phyloP scores from a whole-genome alignment of 2,329 filamentous ascomycete genomes.

The Calycina herbarum region DNA sequence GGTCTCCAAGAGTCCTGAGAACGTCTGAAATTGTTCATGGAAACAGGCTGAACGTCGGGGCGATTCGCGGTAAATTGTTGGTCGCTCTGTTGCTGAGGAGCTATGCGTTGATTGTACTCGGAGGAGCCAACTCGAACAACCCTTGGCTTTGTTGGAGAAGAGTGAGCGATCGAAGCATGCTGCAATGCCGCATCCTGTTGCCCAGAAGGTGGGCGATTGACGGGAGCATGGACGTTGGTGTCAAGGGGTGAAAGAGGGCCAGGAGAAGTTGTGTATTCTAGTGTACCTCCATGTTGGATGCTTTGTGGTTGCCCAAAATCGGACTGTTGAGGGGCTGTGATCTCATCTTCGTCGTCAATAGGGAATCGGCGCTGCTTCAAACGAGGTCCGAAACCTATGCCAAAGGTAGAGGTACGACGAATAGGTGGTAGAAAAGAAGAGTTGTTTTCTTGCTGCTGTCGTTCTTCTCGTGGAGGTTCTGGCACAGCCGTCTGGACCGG shows the following conservation, averaged over 20 bases:
- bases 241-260: not conserved
- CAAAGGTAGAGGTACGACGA: constrained; percentile 57
- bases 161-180: constrained; percentile 6
- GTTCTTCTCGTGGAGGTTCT: constrained; percentile 7
- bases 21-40: constrained; percentile 10
- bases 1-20: constrained; percentile 31
- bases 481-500: not conserved
- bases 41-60: not conserved
- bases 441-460: constrained; percentile 16
- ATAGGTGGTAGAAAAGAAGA: constrained; percentile 57
- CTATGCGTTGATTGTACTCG: constrained; percentile 13
- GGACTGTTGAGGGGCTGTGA: not conserved
- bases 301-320: not conserved
- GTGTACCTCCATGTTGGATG: not conserved
- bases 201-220: not conserved
- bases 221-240: not conserved
- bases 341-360: constrained; percentile 29
- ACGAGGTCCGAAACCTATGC: constrained; percentile 40
- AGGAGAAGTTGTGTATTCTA: not conserved
- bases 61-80: constrained; percentile 14
- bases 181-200: not conserved
- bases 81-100: constrained; percentile 12
- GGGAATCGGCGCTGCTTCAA: constrained; percentile 33
- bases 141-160: constrained; percentile 5
- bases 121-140: constrained; percentile 17